phyloP scores from a whole-genome alignment of 2,329 filamentous ascomycete species.

The Colletotrichum viniferum region DNA sequence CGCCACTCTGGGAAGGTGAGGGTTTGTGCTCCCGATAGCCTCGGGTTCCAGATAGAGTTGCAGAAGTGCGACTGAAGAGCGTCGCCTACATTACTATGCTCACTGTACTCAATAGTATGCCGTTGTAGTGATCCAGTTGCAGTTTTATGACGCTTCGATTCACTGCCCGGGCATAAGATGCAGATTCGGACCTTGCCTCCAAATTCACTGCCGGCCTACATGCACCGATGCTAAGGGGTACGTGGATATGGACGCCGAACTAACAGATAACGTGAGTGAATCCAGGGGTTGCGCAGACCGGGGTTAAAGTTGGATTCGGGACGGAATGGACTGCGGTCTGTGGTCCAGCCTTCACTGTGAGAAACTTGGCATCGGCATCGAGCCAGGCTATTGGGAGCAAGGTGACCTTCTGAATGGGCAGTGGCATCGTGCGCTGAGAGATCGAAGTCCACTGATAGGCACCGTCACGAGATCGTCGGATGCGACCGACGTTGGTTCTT shows the following conservation, averaged over 20 bases:
- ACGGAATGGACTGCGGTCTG: neutral
- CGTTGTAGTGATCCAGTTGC: neutral
- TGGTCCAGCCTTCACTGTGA: neutral
- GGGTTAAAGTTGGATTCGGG: neutral
- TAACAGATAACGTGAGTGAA: neutral
- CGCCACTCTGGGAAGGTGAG: neutral
- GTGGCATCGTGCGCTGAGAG: neutral
- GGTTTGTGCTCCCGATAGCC: neutral
- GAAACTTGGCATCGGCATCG: neutral
- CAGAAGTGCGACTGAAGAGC: neutral
- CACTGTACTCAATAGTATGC: neutral
- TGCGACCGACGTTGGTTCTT: accelerated
- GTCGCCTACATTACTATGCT: neutral
- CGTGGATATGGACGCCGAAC: neutral
- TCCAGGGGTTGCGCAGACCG: neutral
- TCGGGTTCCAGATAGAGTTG: neutral
- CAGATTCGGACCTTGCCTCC: neutral
- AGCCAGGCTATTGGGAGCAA: neutral
- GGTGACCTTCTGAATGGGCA: neutral
- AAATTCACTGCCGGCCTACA: accelerated
- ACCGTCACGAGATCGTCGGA: accelerated
- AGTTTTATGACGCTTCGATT: neutral
- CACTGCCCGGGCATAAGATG: neutral
- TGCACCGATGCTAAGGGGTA: neutral
- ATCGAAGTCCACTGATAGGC: neutral